Evolutionary conservation across 2,329 filamentous ascomycete genomes (phyloP).

Genomic region (Blastomyces percursus): DNA sequence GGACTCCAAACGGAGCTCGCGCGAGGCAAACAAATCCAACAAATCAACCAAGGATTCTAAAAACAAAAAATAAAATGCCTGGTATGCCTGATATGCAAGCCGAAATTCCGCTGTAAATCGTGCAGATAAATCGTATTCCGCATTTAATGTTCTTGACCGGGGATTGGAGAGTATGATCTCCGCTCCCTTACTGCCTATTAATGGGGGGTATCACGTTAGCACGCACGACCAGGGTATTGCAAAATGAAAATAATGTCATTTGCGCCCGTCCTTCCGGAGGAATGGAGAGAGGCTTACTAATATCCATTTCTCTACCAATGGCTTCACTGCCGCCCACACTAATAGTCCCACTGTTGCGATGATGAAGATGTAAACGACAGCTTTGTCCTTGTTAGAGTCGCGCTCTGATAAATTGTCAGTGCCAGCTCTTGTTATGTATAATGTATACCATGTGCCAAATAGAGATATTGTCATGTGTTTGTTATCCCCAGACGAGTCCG

Average conservation of each 20-base stretch:
- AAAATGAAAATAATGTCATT: background rate
- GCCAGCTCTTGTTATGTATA: background rate
- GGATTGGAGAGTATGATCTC: constrained; percentile 43
- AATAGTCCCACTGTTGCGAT: constrained; percentile 51
- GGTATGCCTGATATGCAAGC: too few species aligned
- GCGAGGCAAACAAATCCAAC: background rate
- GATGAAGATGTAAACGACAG: constrained; percentile 56
- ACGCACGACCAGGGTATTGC: background rate
- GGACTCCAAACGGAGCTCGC: too few species aligned
- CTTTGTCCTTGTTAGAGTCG: constrained; percentile 56
- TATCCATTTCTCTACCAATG: constrained; percentile 47
- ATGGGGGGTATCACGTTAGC: background rate
- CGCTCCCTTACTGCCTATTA: constrained; percentile 38
- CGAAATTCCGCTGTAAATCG: background rate
- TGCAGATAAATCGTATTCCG: background rate
- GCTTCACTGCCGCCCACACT: constrained; percentile 49
- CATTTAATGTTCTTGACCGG: constrained; percentile 18
- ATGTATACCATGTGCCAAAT: background rate
- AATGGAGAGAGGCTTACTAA: constrained; percentile 32
- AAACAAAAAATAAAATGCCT: background rate
- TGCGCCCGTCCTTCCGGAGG: too few species aligned
- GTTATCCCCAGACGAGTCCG: background rate
- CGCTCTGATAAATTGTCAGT: constrained; percentile 36
- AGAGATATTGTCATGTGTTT: background rate
- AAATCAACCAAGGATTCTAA: background rate